Percentiles rank a stretch among this genome's conserved stretches.
phyloP scores from a whole-genome alignment of 495 filamentous ascomycete species.

The Letharia lupina region DNA sequence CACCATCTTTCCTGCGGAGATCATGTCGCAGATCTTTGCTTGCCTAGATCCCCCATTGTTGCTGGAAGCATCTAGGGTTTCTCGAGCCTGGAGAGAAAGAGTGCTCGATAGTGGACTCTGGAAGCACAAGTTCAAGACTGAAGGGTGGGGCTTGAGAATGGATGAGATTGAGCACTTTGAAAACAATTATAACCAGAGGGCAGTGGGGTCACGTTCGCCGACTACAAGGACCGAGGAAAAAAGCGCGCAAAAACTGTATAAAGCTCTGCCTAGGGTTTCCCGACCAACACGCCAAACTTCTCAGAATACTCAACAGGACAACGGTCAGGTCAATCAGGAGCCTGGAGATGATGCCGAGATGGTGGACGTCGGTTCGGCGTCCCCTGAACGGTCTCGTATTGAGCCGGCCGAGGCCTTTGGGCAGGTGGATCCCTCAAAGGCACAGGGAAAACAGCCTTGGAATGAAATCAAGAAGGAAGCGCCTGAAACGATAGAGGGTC shows the following conservation, averaged over 20 bases:
- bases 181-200: constrained; percentile 36
- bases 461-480: neutral
- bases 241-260: neutral
- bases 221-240: neutral
- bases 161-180: constrained; percentile 62
- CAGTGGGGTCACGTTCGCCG: constrained; percentile 28
- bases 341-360: constrained; percentile 41
- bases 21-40: constrained; percentile 79
- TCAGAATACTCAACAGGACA: neutral
- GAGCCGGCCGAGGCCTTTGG: neutral
- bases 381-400: neutral
- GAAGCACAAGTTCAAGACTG: constrained; percentile 67
- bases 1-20: constrained; percentile 72
- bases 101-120: constrained; percentile 81
- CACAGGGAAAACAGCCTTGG: constrained; percentile 2
- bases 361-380: constrained; percentile 35
- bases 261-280: neutral
- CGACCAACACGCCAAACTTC: neutral
- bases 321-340: constrained; percentile 10
- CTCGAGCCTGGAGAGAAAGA: constrained; percentile 70
- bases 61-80: constrained; percentile 66
- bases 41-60: constrained; percentile 73
- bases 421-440: neutral
- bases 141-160: constrained; percentile 73
- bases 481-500: too few relatives aligned